These are phyloP conservation scores for Platanthera zijinensis DNA, from an alignment of 106 monocot species.

Conservation along the genomic window DNA sequence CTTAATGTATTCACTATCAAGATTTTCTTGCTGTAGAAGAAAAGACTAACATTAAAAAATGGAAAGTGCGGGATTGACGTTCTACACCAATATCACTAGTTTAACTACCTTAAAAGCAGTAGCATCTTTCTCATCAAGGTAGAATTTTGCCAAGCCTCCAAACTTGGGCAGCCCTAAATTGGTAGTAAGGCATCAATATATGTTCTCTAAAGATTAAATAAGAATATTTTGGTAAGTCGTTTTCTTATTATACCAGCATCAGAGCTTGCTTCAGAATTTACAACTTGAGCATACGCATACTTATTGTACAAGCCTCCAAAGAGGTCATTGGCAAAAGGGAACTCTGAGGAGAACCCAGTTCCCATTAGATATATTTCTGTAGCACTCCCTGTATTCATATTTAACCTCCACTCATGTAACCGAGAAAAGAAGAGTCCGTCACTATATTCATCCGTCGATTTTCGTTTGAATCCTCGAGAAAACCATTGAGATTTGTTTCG, in stretches of 20 bases:
- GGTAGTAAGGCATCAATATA: not conserved
- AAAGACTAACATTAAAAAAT: not conserved
- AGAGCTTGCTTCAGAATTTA: constrained; percentile 29
- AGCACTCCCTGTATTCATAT: constrained; percentile 28
- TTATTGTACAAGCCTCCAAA: constrained; percentile 24
- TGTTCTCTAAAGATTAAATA: no score
- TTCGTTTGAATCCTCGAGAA: constrained; percentile 18
- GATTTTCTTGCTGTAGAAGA: constrained; percentile 6
- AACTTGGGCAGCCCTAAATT: constrained; percentile 28
- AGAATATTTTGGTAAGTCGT: no score
- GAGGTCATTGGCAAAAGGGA: constrained; percentile 36
- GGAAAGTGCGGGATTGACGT: not conserved
- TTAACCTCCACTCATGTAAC: constrained; percentile 43
- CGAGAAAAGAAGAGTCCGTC: constrained; percentile 27
- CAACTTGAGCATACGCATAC: constrained; percentile 40
- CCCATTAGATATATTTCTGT: constrained; percentile 33
- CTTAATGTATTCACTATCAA: constrained; percentile 7
- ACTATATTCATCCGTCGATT: not conserved
- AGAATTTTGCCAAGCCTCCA: constrained; percentile 35
- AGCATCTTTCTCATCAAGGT: constrained; percentile 15
- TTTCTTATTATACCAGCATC: constrained; percentile 6
- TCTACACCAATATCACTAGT: no score
- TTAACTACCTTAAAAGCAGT: not conserved
- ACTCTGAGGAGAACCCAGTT: constrained; percentile 23
- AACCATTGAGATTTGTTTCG: constrained; percentile 24